Base-by-base conservation (phyloP, 345 rosid species). In the Cardamine resedifolia region DNA sequence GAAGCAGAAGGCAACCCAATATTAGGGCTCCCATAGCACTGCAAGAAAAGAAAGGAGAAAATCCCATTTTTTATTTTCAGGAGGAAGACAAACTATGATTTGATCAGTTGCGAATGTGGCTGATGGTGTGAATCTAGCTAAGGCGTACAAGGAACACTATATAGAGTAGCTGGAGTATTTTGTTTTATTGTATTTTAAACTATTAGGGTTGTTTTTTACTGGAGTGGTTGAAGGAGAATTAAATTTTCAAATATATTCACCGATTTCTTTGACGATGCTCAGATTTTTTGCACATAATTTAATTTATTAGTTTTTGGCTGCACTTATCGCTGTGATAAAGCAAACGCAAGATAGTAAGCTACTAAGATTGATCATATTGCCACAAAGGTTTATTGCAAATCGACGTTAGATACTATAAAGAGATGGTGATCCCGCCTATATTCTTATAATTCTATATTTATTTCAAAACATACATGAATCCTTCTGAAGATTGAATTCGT, bases 1-100 rank as follows among this genome's bases (percentile, higher is more conserved):
- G 72, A 39, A 72, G 63, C 16, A 77, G 41, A 72, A 77, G 72
- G 67, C 77, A 77, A 20, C 76, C 57, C 30, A 77, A 48, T 2
- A 75, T 44, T 67, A 74, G 68, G 63, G 49, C 39, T 30, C 78
- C 78, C 0, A 74, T 10, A 50, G 60, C 43, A 39, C 62, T 50
- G 3, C 63, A 50, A 66, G 78, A 74, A 58, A 66, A 47, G 20
- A 60, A 58, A 66, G 33, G 45, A 6, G 60, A 58, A 50, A 58
- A 31, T 4, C 57, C 21, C 78, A 74, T 74, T 36, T 36, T 2
- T 23, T 7, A 1, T 31, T 59, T 20, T 24, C 0, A 62, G 7
- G 15, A 24, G 14, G 5, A 16, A 50, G 50, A 48, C 21, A 44
- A 31, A 49, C 26, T 48, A 39, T 47, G 7, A 36, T 48, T n/a